A percentile compares a stretch with the other conserved stretches of the same genome.
These are phyloP conservation scores for Stylonectria norvegica DNA, from an alignment of 2,329 filamentous ascomycete species.

Conservation along the genomic window DNA sequence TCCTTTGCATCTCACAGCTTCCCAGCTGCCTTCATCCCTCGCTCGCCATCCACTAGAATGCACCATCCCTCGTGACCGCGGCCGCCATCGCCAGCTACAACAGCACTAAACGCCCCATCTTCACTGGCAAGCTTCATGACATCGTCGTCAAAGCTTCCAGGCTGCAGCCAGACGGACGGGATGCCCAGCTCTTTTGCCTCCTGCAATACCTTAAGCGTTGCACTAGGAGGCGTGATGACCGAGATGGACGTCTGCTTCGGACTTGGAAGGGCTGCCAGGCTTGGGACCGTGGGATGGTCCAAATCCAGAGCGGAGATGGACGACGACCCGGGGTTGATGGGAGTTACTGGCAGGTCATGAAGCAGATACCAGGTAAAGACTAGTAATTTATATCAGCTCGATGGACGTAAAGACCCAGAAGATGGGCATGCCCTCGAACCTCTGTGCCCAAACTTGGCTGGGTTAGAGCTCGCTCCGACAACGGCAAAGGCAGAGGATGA, in stretches of 20 bases:
- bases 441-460: constrained; percentile 84
- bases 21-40: constrained; percentile 53
- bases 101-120: constrained; percentile 62
- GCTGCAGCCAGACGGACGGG: constrained; percentile 81
- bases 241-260: constrained; percentile 73
- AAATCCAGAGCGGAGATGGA: constrained; percentile 59
- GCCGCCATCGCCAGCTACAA: constrained; percentile 64
- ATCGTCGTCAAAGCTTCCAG: constrained; percentile 78
- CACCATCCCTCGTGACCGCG: constrained; percentile 76
- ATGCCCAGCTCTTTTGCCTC: constrained; percentile 75
- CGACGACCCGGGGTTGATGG: constrained; percentile 72
- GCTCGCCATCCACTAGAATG: constrained; percentile 79
- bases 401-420: neutral
- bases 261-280: constrained; percentile 61
- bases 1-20: constrained; percentile 42
- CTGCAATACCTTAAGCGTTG: constrained; percentile 69
- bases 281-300: constrained; percentile 61
- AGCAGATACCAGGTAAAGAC: constrained; percentile 87
- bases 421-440: constrained; percentile 47
- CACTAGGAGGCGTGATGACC: constrained; percentile 79
- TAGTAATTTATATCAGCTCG: constrained; percentile 33
- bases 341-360: constrained; percentile 72
- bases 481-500: constrained; percentile 77
- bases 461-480: constrained; percentile 82
- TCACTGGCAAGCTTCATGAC: constrained; percentile 65